Evolutionary conservation across 2,329 filamentous ascomycete genomes (phyloP).

Genomic region (Scleromitrula shiraiana): DNA sequence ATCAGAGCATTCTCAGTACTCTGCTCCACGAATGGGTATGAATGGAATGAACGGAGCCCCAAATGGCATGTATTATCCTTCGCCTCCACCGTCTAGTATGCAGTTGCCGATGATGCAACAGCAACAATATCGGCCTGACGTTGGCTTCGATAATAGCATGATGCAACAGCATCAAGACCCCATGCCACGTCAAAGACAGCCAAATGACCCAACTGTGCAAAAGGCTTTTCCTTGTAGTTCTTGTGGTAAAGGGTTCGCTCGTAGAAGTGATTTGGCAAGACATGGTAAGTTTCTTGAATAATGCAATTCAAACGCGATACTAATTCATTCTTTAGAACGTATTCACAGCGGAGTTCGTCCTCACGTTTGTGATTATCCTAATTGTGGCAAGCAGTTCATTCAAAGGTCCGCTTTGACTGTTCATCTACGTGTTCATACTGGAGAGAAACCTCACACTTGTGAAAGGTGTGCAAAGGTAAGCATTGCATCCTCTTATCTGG

Average conservation of each 20-base stretch:
- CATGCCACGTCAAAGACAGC: slow-evolving; percentile 9
- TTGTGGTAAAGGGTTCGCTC: slow-evolving; percentile 85
- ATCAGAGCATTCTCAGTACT: slow-evolving; percentile 31
- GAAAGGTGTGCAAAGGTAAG: slow-evolving; percentile 89
- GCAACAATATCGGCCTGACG: slow-evolving; percentile 24
- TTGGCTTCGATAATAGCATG: slow-evolving; percentile 25
- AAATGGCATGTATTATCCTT: slow-evolving; percentile 29
- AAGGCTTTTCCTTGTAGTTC: slow-evolving; percentile 86
- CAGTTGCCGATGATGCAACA: slow-evolving; percentile 31
- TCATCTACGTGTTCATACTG: slow-evolving; percentile 90
- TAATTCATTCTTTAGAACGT: slow-evolving; percentile 54
- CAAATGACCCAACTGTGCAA: slow-evolving; percentile 22
- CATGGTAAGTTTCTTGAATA: slow-evolving; percentile 60
- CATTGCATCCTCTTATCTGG: slow-evolving; percentile 8
- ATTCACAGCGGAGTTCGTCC: slow-evolving; percentile 90
- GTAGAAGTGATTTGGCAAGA: slow-evolving; percentile 85
- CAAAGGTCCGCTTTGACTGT: slow-evolving; percentile 93
- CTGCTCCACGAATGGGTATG: slow-evolving; percentile 25
- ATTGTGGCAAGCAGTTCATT: slow-evolving; percentile 94
- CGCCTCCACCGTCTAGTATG: slow-evolving; percentile 28
- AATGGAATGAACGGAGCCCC: slow-evolving; percentile 26
- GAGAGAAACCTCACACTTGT: slow-evolving; percentile 97
- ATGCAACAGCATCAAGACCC: slow-evolving; percentile 22
- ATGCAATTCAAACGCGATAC: background rate
- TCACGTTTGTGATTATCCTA: slow-evolving; percentile 83